phyloP scores from a whole-genome alignment of 1,284 basidiomycete species.

The Ustilago vetiveriae region DNA sequence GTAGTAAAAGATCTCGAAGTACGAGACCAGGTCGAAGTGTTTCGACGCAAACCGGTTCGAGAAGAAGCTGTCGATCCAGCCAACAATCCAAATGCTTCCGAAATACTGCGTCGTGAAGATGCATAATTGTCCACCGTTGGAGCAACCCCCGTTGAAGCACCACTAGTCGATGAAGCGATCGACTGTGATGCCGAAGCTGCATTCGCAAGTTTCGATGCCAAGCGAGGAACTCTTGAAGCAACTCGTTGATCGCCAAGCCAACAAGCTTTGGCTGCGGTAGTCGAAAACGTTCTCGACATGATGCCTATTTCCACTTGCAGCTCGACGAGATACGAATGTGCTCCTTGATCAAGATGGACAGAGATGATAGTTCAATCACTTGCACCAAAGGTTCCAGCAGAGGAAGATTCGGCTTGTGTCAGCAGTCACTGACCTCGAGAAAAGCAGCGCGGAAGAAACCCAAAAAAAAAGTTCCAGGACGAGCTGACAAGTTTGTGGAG shows the following conservation, averaged over 20 bases:
- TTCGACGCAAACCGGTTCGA: constrained; percentile 24
- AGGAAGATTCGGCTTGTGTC: neutral
- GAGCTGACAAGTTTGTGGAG: constrained; percentile 20
- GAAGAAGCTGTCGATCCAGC: constrained; percentile 33
- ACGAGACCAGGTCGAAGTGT: constrained; percentile 21
- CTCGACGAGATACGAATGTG: neutral
- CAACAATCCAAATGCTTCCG: constrained; percentile 25
- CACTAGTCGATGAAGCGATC: neutral
- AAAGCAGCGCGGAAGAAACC: too few species aligned
- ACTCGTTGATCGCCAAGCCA: constrained; percentile 36
- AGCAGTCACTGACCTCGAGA: neutral
- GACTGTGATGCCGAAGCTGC: neutral
- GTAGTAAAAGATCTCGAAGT: constrained; percentile 9
- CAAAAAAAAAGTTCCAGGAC: neutral
- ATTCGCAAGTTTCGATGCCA: constrained; percentile 14
- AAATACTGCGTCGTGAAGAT: constrained; percentile 22
- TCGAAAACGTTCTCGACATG: constrained; percentile 30
- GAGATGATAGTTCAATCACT: too few species aligned
- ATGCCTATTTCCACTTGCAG: too few species aligned
- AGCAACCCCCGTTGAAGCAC: neutral
- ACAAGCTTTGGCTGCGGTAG: constrained; percentile 14
- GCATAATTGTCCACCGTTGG: constrained; percentile 3
- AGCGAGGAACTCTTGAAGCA: constrained; percentile 31
- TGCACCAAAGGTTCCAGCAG: too few species aligned
- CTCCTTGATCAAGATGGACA: too few species aligned